Evolutionary conservation across 176 grass and related monocot species (phyloP).

Genomic region (Tillandsia fasciculata): DNA sequence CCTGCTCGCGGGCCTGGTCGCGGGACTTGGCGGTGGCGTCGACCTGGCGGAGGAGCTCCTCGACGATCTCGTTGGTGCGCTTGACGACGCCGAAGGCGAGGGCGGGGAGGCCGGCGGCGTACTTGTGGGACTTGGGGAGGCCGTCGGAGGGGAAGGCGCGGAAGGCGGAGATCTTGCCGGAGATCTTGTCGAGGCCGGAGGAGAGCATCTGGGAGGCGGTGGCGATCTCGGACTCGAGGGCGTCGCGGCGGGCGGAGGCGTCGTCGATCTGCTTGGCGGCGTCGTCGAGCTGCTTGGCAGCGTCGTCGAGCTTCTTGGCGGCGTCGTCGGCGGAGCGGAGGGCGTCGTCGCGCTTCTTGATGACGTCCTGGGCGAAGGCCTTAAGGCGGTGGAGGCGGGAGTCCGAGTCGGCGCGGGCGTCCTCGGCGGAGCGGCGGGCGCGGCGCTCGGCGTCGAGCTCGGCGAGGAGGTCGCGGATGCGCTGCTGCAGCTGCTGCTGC

Average conservation of each 20-base stretch:
- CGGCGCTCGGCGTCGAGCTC: slow-evolving; percentile 76
- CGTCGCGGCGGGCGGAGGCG: slow-evolving; percentile 13
- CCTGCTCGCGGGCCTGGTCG: slow-evolving; percentile 53
- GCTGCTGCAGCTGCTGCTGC: slow-evolving; percentile 7
- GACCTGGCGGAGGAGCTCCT: slow-evolving; percentile 71
- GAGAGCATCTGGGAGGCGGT: slow-evolving; percentile 83
- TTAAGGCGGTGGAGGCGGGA: slow-evolving; percentile 47
- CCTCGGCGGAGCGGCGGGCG: slow-evolving; percentile 42
- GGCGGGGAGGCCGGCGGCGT: slow-evolving; percentile 63
- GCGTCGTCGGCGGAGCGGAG: slow-evolving; percentile 23
- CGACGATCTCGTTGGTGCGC: slow-evolving; percentile 83
- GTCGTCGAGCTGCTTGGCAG: slow-evolving; percentile 9
- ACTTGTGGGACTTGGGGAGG: slow-evolving; percentile 72
- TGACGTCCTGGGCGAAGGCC: slow-evolving; percentile 46
- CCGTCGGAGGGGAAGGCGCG: slow-evolving; percentile 27
- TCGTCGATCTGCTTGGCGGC: slow-evolving; percentile 15
- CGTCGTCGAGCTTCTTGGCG: slow-evolving; percentile 7
- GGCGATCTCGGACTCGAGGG: slow-evolving; percentile 52
- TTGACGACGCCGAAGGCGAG: slow-evolving; percentile 83
- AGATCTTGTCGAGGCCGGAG: slow-evolving; percentile 74
- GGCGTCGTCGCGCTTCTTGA: slow-evolving; percentile 63
- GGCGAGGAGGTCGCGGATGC: slow-evolving; percentile 40
- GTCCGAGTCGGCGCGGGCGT: slow-evolving; percentile 28
- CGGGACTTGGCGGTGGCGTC: slow-evolving; percentile 46
- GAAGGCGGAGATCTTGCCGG: slow-evolving; percentile 49